Evolutionary conservation across 768 basidiomycete genomes (phyloP), one percentile per base, ranked within the genome.

Genomic region (Gyrodon lividus): DNA sequence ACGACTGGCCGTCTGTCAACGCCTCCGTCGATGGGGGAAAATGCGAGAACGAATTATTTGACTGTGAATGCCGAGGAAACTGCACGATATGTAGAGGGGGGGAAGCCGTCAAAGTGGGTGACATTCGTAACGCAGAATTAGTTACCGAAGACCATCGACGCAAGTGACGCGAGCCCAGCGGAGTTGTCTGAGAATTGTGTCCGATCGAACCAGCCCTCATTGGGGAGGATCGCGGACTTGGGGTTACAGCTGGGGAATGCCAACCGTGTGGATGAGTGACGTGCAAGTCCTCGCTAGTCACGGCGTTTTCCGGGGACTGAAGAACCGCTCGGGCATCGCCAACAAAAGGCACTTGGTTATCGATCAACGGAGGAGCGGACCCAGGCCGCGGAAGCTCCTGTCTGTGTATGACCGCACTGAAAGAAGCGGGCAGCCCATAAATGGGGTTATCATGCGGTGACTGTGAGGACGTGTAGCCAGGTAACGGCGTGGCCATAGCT

Each of bases 131-230:
- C 38, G 63, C 57, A 58, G 60, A 53, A 46, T 67, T 59, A 37
- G 61, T 66, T 37, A 63, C 65, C 43, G 65, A 66, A 39, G 65
- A 66, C 65, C 65, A 66, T 46, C 65, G 65, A 46, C 65, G 65
- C 12, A 65, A 54, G 23, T 66, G 65, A 61, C 65, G 65, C 54
- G 63, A 59, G 50, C 52, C 28, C 31, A 43, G 59, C 57, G 66
- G 61, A 56, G 61, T 61, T 61, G 55, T 64, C 52, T 62, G 61
- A 2, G 65, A 52, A 55, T 57, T 66, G 51, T 65, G 63, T 10
- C 63, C 64, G 63, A 65, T 65, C 63, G 63, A 64, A 23, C 61
- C 63, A 52, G 64, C 64, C 64, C 63, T 64, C 55, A 57, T 65
- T 34, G 52, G 63, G 63, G 56, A 66, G 61, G 63, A 66, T 61